Evolutionary conservation across 805 yeast genomes (phyloP), one percentile per base, ranked within the genome.

Genomic region (Candida saitoana): DNA sequence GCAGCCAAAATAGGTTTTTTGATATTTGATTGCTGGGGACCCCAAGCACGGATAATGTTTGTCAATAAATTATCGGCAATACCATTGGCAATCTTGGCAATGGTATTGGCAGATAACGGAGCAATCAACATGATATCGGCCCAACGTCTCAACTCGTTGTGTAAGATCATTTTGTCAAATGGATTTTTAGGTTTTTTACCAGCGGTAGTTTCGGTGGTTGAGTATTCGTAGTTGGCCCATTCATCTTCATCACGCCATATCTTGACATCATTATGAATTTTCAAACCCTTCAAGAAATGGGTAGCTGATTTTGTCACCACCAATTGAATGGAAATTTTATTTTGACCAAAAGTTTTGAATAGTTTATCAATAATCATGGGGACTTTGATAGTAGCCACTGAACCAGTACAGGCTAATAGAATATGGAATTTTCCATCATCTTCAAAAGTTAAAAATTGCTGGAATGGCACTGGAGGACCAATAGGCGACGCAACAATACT

Each of bases 231-330:
- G 43, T 68, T 67, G 12, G 66, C 74, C 99, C 99, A 91, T 64
- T 91, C 98, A 59, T 93, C 99, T 44, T 77, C 76, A 57, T 93
- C 97, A 56, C 90, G 76, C 98, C 98, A 91, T 14, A 90, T 79
- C 46, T 82, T 82, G 18, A 89, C 87, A 52, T 82, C 82, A 14
- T 83, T 73, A 17, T 86, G 61, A 56, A 78, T 63, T 52, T 79
- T 62, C 39, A 84, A 61, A 45, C 95, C 91, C 57, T 65, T 63
- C 36, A 71, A 52, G 40, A 70, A 69, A 48, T 86, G 90, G 47
- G 84, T 88, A 0, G 97, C 96, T 1, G 95, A 78, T 45, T 80
- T 76, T 3, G 96, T 89, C 18, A 86, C 85, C 18, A 90, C 87
- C 39, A 90, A 68, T 62, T 90, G 96, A 47, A 90, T 86, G 3